Evolutionary conservation across 495 filamentous ascomycete species (phyloP), one percentile per base, ranked within the genome.

Genomic region (Penicillium manginii): DNA sequence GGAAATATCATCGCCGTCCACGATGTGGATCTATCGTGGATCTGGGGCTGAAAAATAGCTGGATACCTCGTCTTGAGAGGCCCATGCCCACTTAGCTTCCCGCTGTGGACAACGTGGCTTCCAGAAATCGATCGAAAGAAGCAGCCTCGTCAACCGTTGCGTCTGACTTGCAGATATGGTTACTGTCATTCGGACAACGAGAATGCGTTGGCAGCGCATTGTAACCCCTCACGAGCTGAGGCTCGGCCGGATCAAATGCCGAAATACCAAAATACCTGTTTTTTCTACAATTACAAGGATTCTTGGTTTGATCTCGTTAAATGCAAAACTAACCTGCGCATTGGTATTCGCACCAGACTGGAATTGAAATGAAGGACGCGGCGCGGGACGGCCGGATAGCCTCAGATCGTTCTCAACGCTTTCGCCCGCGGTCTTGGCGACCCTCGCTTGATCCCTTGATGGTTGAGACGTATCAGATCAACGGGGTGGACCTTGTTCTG

Each of bases 81-180:
- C 1, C 33, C 50, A 46, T 33, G 42, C 23, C 57, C 55, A 61
- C 53, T 55, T 47, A 46, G 21, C 54, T 53, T 31, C 21, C 35
- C 22, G 48, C 40, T 22, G 50, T 56, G 45, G 53, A 50, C 58
- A 64, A 67, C 64, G 64, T 67, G 63, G 63, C 63, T 69, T 69
- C 64, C 54, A 66, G 63, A 68, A 61, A 51, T 32, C 43, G 6
- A 23, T 21, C 26, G 32, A 56, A 56, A 47, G 45, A 47, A 23
- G 21, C 45, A 26, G 45, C 45, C 45, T 47, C 22, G 45, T 26
- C 19, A 2, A 26, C 21, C 15, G 19, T 29, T 47, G 14, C 45
- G 45, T 57, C 59, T 64, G 45, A 56, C 54, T 14, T 64, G 57
- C 57, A 64, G 61, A 50, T 51, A 54, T 32, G 52, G 51, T 22